Conservation (phyloP, 2,329 filamentous ascomycete genomes). For the Phyllosticta capitalensis region DNA sequence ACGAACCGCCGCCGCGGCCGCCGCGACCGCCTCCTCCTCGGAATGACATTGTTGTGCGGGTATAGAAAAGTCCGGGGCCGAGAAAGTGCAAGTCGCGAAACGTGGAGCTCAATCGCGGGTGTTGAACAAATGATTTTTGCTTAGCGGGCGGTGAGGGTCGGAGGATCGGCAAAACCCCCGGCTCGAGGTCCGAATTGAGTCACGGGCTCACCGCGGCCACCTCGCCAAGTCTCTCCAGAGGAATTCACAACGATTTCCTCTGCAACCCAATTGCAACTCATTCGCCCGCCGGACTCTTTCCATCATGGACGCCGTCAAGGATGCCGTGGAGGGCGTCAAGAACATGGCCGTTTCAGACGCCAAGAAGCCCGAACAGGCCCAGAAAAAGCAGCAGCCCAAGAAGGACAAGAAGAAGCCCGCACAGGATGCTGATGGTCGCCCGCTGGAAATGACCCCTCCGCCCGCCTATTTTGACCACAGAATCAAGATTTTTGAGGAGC, state of each 20-base stretch:
- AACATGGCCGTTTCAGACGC: constrained; percentile 43
- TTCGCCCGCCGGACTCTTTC: constrained; percentile 5
- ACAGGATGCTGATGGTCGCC: constrained; percentile 28
- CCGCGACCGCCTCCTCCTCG: constrained; percentile 35
- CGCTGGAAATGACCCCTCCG: constrained; percentile 41
- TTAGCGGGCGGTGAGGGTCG: background rate
- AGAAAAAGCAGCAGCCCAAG: constrained; percentile 20
- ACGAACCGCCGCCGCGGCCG: constrained; percentile 33
- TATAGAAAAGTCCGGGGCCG: constrained; percentile 13
- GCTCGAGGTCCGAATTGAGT: constrained; percentile 12
- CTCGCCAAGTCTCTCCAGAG: background rate
- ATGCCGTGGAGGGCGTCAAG: constrained; percentile 50
- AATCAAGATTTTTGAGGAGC: constrained; percentile 75
- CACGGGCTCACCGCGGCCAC: constrained; percentile 10
- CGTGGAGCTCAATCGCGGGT: background rate
- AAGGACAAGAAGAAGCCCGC: constrained; percentile 34
- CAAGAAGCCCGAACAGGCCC: constrained; percentile 5
- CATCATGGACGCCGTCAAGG: constrained; percentile 42
- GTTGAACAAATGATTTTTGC: constrained; percentile 1
- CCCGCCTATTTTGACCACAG: constrained; percentile 76
- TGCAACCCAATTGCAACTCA: background rate
- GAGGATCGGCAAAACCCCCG: background rate
- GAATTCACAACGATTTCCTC: background rate
- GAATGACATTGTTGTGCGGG: constrained; percentile 48
- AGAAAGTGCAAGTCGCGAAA: constrained; percentile 12